Evolutionary conservation across 1,139 yeast species (phyloP), one percentile per base, ranked within the genome.

Genomic region (Sugiyamaella grinbergsii): DNA sequence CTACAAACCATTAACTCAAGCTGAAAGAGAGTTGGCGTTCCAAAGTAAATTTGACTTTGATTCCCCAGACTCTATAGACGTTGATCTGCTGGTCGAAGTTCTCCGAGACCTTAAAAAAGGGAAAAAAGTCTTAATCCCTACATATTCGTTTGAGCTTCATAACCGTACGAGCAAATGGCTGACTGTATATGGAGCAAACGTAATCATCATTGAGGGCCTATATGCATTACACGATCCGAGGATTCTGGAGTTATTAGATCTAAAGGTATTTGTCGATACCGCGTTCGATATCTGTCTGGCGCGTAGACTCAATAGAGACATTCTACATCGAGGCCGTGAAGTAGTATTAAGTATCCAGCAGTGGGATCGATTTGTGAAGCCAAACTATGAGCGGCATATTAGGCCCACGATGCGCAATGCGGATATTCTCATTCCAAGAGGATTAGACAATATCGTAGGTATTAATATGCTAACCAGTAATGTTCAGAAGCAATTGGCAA

Each of bases 181-280:
- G 43, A 82, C 91, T 2, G 80, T 93, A n/a, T 91, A 90, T 64
- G 98, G 98, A 2, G 96, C 98, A 28, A 90, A 90, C 64, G 95
- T 93, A 16, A 85, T 93, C 54, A 85, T 93, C 11, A 73, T 93
- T 36, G 98, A 93, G 67, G 98, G 98, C 0, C 83, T 93, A 11
- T 89, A 86, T 66, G 91, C 97, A 0, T 70, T 93, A 46, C 82
- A 84, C 59, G 91, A 86, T 63, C 75, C 77, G 47, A 76, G 93
- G 43, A 70, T 93, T 8, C 69, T 85, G 49, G 84, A 79, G 15
- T 67, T 90, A 62, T 85, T 91, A 85, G 95, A 93, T 63, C 74
- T 90, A 56, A 91, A 87, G 67, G 80, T 91, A 16, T 93, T 83
- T 66, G 97, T 93, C 6, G 97, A 93, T 62, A 94, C 98, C 1